Evolutionary conservation across 2,329 filamentous ascomycete species (phyloP), one percentile per base, ranked within the genome.

Genomic region (Talaromyces verruculosus): DNA sequence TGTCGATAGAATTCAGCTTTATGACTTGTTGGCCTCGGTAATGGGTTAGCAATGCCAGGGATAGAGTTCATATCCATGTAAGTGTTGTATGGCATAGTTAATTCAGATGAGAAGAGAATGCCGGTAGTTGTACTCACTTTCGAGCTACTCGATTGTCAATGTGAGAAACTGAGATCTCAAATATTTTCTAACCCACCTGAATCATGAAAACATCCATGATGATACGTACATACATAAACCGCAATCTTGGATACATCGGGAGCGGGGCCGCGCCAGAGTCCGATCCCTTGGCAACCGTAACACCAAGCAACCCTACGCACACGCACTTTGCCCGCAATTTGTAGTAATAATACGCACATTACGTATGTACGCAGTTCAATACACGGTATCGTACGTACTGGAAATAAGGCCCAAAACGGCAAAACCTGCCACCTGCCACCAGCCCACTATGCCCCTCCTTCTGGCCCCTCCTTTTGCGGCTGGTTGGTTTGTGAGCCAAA

Each of bases 171-270:
- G 22, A 25, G 25, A 25, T 45, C 15, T 28, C 58, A 47, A 47
- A 37, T 45, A 43, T 30, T 35, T 19, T 35, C 51, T 35, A n/a
- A 13, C 17, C 28, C 28, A 33, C 49, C 49, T 53, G 49, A 60
- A 47, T 61, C 28, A 35, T 45, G 17, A 35, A 39, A 57, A 28
- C 33, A 58, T 39, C 19, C 25, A 43, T 43, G 22, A 60, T 43
- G 57, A 60, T 22, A 19, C n/a, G 41, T 30, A 49, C n/a, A 53
- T 43, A 65, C 70, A 71, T 61, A 68, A 51, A 68, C 67, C 67
- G 64, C 67, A 71, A 72, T 69, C 66, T 69, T 70, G 67, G 70
- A 66, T 69, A 65, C 64, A 64, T 64, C 68, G 67, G 72, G 59
- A 71, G 71, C 70, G 71, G 71, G 71, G 70, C 69, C 66, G 67